Conservation (phyloP, 805 yeast genomes). For the Metschnikowia anglica region DNA sequence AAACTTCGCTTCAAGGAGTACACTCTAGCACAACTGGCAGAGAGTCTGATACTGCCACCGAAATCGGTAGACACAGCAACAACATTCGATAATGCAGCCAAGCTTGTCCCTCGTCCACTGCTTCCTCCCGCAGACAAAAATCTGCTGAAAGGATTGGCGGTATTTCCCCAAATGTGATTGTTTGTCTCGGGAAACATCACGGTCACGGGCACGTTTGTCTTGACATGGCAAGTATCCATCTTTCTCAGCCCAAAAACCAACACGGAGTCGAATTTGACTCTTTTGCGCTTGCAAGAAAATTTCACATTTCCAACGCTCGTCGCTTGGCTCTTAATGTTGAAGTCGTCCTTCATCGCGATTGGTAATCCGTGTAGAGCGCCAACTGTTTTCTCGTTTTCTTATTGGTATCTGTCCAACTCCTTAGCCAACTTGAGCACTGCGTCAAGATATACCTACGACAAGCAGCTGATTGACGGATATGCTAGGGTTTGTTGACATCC, state of each 20-base stretch:
- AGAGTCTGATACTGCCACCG: slow-evolving; percentile 52
- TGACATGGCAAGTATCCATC: slow-evolving; percentile 53
- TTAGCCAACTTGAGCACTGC: slow-evolving; percentile 27
- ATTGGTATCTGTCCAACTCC: slow-evolving; percentile 26
- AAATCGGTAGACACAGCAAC: slow-evolving; percentile 57
- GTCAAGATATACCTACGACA: slow-evolving; percentile 37
- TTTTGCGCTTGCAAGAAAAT: slow-evolving; percentile 38
- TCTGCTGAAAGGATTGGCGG: slow-evolving; percentile 46
- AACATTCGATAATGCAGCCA: slow-evolving; percentile 46
- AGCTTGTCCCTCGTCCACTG: slow-evolving; percentile 55
- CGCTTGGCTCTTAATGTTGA: slow-evolving; percentile 47
- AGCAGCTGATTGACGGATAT: slow-evolving; percentile 50
- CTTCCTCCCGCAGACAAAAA: slow-evolving; percentile 51
- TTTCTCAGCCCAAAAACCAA: slow-evolving; percentile 42
- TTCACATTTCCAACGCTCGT: slow-evolving; percentile 51
- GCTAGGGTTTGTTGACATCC: slow-evolving; percentile 54
- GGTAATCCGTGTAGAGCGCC: slow-evolving; percentile 37
- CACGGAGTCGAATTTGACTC: slow-evolving; percentile 34
- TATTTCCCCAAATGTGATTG: slow-evolving; percentile 46
- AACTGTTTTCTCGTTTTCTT: slow-evolving; percentile 16
- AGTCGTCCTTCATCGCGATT: slow-evolving; percentile 42
- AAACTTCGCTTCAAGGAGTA: slow-evolving; percentile 47
- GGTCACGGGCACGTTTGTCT: slow-evolving; percentile 54
- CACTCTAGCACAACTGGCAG: slow-evolving; percentile 43
- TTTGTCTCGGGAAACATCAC: slow-evolving; percentile 50